Evolutionary conservation across 768 basidiomycete species (phyloP).

Genomic region (Strobilomyces echinocephalus): DNA sequence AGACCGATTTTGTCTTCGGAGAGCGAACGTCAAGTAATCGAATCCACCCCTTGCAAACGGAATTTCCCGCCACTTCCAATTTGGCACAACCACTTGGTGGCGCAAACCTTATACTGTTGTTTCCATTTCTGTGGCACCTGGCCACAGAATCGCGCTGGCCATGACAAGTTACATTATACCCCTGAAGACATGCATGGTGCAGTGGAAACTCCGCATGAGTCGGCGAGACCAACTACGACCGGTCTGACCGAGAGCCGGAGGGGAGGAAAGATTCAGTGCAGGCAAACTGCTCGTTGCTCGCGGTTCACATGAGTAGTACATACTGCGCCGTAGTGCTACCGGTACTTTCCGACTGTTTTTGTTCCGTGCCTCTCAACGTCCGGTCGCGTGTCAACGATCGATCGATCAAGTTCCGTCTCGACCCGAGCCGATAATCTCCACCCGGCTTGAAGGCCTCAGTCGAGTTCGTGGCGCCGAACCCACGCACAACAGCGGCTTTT

Average conservation of each 20-base stretch:
- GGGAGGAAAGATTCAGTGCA: too few species aligned
- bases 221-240: too few species aligned
- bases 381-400: not conserved
- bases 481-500: not conserved
- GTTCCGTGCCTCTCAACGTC: not conserved
- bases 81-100: not conserved
- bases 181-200: too few species aligned
- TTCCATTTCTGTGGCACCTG: not conserved
- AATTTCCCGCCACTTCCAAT: not conserved
- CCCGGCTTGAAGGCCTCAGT: not conserved
- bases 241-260: too few species aligned
- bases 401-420: not conserved
- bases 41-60: not conserved
- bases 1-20: not conserved
- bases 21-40: not conserved
- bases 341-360: not conserved
- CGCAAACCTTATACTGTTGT: not conserved
- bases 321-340: not conserved
- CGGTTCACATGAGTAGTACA: too few species aligned
- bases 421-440: not conserved
- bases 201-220: not conserved
- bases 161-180: not conserved
- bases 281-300: too few species aligned
- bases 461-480: not conserved
- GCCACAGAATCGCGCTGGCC: not conserved